Percentiles rank a stretch among this genome's conserved stretches.
Evolutionary conservation across 2,329 filamentous ascomycete species (phyloP).

Genomic region (Didymella exigua): DNA sequence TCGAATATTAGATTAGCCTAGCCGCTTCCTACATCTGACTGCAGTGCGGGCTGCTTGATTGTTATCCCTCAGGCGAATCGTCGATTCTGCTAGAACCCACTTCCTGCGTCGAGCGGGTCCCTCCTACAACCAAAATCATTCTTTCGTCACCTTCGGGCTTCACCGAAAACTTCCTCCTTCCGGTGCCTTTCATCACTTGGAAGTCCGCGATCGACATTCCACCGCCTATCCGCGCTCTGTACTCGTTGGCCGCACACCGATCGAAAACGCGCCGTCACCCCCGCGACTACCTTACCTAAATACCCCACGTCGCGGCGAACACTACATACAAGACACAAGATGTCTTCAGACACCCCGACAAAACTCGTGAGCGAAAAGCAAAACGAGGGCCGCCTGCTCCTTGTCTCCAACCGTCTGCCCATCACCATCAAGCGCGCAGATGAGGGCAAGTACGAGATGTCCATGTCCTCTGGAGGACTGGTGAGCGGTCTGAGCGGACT

Average conservation of each 20-base stretch:
- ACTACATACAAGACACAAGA: constrained; percentile 13
- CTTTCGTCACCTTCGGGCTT: constrained; percentile 37
- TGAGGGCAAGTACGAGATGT: constrained; percentile 89
- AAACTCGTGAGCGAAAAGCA: constrained; percentile 32
- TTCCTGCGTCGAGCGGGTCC: constrained; percentile 29
- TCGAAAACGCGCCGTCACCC: not conserved
- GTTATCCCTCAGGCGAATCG: constrained; percentile 21
- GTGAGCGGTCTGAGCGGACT: constrained; percentile 92
- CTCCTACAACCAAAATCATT: constrained; percentile 34
- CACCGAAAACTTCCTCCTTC: constrained; percentile 3
- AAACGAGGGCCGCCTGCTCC: constrained; percentile 65
- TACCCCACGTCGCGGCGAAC: constrained; percentile 8
- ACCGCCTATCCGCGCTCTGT: not conserved
- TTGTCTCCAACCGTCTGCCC: constrained; percentile 92
- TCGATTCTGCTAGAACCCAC: constrained; percentile 39
- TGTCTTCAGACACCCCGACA: constrained; percentile 40
- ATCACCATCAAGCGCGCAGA: constrained; percentile 95
- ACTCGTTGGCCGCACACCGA: not conserved
- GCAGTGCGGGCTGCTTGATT: constrained; percentile 17
- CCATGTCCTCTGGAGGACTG: constrained; percentile 94
- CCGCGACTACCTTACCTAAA: constrained; percentile 8
- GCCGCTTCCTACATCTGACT: constrained; percentile 17
- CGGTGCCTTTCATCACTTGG: constrained; percentile 1
- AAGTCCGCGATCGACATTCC: constrained; percentile 4
- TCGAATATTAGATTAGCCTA: constrained; percentile 17